Evolutionary conservation across 2,329 filamentous ascomycete species (phyloP).

Genomic region (Fusarium mangiferae): DNA sequence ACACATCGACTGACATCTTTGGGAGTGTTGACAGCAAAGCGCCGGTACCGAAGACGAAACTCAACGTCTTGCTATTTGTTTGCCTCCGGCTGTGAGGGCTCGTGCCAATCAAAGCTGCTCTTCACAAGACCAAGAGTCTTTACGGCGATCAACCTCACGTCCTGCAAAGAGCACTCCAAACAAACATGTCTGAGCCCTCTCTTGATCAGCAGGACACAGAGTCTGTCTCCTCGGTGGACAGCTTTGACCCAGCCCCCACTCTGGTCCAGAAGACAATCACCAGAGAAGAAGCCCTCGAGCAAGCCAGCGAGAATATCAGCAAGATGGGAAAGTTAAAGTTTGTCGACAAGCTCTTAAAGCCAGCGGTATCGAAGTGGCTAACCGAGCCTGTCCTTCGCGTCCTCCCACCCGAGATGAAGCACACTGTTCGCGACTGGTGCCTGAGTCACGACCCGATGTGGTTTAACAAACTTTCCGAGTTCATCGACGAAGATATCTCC

Average conservation of each 20-base stretch:
- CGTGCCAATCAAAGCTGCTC: accelerated
- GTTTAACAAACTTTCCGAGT: background rate
- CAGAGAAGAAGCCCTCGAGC: background rate
- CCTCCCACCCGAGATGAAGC: background rate
- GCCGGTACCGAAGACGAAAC: accelerated
- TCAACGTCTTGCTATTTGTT: background rate
- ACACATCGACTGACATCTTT: accelerated
- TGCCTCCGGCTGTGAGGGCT: accelerated
- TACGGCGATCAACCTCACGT: accelerated
- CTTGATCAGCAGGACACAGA: background rate
- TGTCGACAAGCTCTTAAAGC: background rate
- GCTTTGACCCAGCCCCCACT: background rate
- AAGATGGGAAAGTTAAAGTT: background rate
- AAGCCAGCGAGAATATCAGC: accelerated
- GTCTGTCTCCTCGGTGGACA: background rate
- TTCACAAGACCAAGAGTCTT: accelerated
- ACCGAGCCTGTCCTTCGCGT: background rate
- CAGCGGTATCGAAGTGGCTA: background rate
- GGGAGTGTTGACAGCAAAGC: accelerated
- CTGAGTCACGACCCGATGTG: background rate
- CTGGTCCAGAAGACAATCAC: background rate
- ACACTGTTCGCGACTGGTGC: background rate
- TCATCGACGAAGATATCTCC: background rate
- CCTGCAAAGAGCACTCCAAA: background rate
- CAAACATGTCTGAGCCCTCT: background rate